Percentiles rank a stretch among this genome's conserved stretches.
phyloP scores from a whole-genome alignment of 1,284 basidiomycete genomes.

The Pascua sp. region DNA sequence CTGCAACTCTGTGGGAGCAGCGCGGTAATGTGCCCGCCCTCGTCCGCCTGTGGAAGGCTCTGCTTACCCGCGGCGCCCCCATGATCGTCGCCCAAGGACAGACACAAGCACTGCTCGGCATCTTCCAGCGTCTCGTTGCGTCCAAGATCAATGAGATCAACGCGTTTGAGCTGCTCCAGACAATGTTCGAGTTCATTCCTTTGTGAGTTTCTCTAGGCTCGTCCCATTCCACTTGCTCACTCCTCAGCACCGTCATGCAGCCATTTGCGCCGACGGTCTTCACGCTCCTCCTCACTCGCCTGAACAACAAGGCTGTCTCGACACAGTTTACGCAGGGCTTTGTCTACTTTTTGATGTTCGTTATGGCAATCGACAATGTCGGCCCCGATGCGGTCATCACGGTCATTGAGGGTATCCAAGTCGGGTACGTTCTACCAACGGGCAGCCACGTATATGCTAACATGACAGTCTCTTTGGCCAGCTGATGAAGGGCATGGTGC shows the following conservation, averaged over 20 bases:
- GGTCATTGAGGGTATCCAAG: conserved; percentile 78
- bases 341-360: conserved; percentile 71
- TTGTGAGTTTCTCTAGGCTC: conserved; percentile 58
- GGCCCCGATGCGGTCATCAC: conserved; percentile 76
- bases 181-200: conserved; percentile 68
- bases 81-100: conserved; percentile 73
- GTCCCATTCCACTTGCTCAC: neutral
- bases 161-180: conserved; percentile 85
- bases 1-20: conserved; percentile 85
- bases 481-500: conserved; percentile 71
- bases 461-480: conserved; percentile 73
- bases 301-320: conserved; percentile 79
- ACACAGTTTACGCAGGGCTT: conserved; percentile 83
- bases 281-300: conserved; percentile 73
- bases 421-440: conserved; percentile 58
- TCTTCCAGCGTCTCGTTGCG: conserved; percentile 87
- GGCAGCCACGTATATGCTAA: neutral
- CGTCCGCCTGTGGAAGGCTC: conserved; percentile 81
- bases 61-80: conserved; percentile 66
- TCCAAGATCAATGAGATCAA: conserved; percentile 84
- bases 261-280: conserved; percentile 75
- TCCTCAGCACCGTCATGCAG: conserved; percentile 60
- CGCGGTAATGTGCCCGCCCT: conserved; percentile 95
- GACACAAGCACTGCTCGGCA: conserved; percentile 74
- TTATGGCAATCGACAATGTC: conserved; percentile 68